Base-by-base conservation (phyloP, 2,329 filamentous ascomycete species). In the Setomelanomma holmii region DNA sequence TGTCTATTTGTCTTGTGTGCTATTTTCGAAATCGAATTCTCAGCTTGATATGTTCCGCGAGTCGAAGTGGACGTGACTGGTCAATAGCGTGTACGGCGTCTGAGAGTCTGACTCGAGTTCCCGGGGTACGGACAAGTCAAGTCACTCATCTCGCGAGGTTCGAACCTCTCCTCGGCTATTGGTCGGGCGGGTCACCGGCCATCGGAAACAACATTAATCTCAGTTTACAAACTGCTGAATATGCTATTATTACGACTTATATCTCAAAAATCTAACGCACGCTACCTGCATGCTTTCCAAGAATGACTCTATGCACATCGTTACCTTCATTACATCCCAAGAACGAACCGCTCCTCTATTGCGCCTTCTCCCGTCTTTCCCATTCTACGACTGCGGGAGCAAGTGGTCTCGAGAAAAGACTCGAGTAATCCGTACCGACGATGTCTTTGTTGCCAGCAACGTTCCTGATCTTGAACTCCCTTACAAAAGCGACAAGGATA, bases 381-480 rank as follows among this genome's bases (percentile, higher is more conserved):
- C 89, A 96, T 73, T 84, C 80, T 42, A 96, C 85, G 44, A 86
- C 80, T 12, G 75, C 78, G 5, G 79, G 78, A 12, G 66, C 61
- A 46, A 79, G 53, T 39, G 79, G 79, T 55, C 77, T 67, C 41
- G 76, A 78, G 64, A 81, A 81, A 56, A 81, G 51, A 58, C 65
- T 67, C 55, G 82, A 81, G 76, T 88, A 89, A 69, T 90, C 88
- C 6, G 87, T 90, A 16, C 75, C 88, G 40, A 89, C 83, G 33
- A 95, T 82, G 27, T 82, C 83, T 68, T 85, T 79, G 72, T 83
- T 85, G n/a, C 89, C 89, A 64, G 89, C 86, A 2, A 86, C 74
- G 65, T 91, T 96, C 69, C 83, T 82, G 73, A 96, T 85, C 79
- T 91, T 93, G 80, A 96, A 90, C 46, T 86, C 74, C 43, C 91